These are phyloP conservation scores for Phialophora tarda DNA, from an alignment of 2,329 filamentous ascomycete genomes.

Conservation along the genomic window DNA sequence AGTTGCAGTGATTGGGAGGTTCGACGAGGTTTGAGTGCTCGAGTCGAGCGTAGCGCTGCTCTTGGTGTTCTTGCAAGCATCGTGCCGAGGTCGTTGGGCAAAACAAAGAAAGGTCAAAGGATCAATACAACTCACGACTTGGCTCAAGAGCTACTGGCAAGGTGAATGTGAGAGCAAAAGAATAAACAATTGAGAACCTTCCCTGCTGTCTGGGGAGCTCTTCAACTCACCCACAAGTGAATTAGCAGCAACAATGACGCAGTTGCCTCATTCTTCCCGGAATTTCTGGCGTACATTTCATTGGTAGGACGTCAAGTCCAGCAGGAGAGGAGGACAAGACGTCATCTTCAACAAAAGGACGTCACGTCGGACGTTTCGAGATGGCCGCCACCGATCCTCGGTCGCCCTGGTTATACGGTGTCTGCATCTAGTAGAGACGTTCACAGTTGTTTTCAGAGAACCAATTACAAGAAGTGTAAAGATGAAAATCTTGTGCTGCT, in stretches of 20 bases:
- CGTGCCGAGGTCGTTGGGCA: background rate
- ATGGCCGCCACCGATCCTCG: background rate
- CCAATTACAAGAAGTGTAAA: background rate
- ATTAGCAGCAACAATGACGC: background rate
- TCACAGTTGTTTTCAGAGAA: background rate
- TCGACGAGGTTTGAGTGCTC: conserved; percentile 24
- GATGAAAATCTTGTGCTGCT: background rate
- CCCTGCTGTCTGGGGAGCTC: background rate
- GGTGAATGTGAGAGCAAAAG: background rate
- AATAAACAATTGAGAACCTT: background rate
- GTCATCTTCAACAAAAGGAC: background rate
- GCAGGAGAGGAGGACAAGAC: background rate
- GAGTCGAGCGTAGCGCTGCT: conserved; percentile 28
- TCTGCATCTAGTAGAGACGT: background rate
- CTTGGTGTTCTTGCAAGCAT: conserved; percentile 33
- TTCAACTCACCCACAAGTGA: too few species aligned
- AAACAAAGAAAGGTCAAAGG: background rate
- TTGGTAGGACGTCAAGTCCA: background rate
- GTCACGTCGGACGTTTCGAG: background rate
- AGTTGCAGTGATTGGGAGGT: conserved; percentile 20
- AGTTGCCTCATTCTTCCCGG: background rate
- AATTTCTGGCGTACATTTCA: background rate
- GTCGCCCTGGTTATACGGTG: background rate
- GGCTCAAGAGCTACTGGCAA: background rate
- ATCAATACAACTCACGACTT: background rate